phyloP scores from a whole-genome alignment of 2,329 filamentous ascomycete genomes.

The Magnaporthiopsis rhizophila region DNA sequence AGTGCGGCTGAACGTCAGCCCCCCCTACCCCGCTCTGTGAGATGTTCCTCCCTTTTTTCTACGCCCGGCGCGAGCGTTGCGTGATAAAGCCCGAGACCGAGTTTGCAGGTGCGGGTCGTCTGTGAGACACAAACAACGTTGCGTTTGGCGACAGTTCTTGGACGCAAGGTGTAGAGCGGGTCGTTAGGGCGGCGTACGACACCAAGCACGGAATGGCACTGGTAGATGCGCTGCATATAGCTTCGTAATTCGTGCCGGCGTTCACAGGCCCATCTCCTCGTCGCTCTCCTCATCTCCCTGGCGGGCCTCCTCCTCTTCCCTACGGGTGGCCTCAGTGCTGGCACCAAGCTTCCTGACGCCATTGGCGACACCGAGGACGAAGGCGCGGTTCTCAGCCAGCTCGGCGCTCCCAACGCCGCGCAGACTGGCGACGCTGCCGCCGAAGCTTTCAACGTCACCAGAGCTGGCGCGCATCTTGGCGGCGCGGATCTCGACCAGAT shows the following conservation, averaged over 20 bases:
- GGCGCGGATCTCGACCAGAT: slow-evolving; percentile 79
- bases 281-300: slow-evolving; percentile 51
- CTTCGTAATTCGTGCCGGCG: too few species aligned
- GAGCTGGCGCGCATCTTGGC: slow-evolving; percentile 60
- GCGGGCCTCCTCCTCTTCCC: slow-evolving; percentile 61
- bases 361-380: slow-evolving; percentile 80
- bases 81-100: not conserved
- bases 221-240: not conserved
- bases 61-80: not conserved
- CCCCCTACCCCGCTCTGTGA: not conserved
- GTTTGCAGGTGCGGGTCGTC: not conserved
- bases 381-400: slow-evolving; percentile 75
- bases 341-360: slow-evolving; percentile 77
- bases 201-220: not conserved
- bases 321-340: slow-evolving; percentile 66
- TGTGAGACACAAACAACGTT: not conserved
- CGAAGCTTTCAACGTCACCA: slow-evolving; percentile 57
- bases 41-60: not conserved
- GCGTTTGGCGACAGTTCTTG: not conserved
- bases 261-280: slow-evolving; percentile 37
- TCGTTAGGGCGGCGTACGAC: too few species aligned
- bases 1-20: not conserved
- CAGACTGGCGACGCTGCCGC: slow-evolving; percentile 60
- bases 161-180: not conserved
- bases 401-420: slow-evolving; percentile 87